Base-by-base conservation (phyloP, 441 rosid species). In the Croton setiger region DNA sequence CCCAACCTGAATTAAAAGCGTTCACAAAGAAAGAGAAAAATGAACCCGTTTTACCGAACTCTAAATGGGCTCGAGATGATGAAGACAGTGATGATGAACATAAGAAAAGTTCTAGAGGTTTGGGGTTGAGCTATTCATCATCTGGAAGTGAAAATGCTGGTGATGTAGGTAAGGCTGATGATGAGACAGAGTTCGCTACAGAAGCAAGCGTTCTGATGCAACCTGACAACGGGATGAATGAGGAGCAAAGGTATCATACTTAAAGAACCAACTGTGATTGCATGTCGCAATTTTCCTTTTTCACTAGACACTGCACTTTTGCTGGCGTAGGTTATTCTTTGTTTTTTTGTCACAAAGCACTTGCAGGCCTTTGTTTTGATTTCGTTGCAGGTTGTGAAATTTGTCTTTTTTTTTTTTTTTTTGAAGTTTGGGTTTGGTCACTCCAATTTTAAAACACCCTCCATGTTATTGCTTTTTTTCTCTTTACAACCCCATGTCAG, bases 1-100 rank as follows among this genome's bases (percentile, higher is more conserved):
- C 90, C 35, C 94, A 83, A 61, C 86, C 93, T 60, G 96, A 91
- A 71, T 73, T 83, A 68, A 88, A 82, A 77, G 79, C 86, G 63
- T 88, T 89, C 68, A 51, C 77, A 6, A 87, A 76, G 75, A 93
- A 82, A 75, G 98, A 93, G 79, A 91, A 86, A 79, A 83, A 12
- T 54, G 98, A 91, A 66, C 92, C 89, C 67, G 79, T 88, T 68
- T 82, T 93, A 82, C 90, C 97, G 44, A 86, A 94, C 66, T 93
- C 99, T 69, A 96, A 90, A 80, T 96, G 99, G 99, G 95, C 93
- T 68, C 81, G 88, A 71, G 98, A 93, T 77, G 96, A 93, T 81
- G 96, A 93, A 70, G 98, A 86, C 65, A 84, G 89, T 73, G 98
- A 89, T 44, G 94, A 93, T 66, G 99, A 87, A 65, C 91, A 80